Conservation (phyloP, 371 early-diverging fungal species). For the Mucor circinelloides region DNA sequence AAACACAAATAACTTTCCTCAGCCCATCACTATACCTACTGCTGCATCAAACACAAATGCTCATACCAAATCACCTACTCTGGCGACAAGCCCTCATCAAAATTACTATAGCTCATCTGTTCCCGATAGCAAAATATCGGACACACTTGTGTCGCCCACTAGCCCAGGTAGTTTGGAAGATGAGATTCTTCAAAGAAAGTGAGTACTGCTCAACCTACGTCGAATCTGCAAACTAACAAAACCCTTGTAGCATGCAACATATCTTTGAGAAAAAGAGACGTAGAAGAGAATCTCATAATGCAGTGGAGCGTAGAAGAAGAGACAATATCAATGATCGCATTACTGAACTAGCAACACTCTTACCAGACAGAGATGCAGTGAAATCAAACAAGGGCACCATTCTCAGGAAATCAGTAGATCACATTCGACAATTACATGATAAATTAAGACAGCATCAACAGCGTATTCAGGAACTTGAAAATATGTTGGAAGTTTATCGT, state of each 20-base stretch:
- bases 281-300: constrained; percentile 41
- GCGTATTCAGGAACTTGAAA: constrained; percentile 73
- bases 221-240: not conserved
- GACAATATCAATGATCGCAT: constrained; percentile 97
- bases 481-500: constrained; percentile 33
- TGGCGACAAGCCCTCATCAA: constrained; percentile 5
- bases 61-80: not conserved
- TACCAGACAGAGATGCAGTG: constrained; percentile 53
- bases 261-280: constrained; percentile 39
- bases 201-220: constrained; percentile 9
- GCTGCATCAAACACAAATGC: not conserved
- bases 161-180: constrained; percentile 37
- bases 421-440: constrained; percentile 73
- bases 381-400: constrained; percentile 83
- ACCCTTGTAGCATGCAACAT: constrained; percentile 28
- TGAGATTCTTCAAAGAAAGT: constrained; percentile 46
- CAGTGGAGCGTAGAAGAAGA: constrained; percentile 88
- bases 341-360: constrained; percentile 49
- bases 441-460: constrained; percentile 55
- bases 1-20: constrained; percentile 10
- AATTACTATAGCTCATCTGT: not conserved
- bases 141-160: constrained; percentile 26
- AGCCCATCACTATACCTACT: constrained; percentile 2
- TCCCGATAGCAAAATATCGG: constrained; percentile 7
- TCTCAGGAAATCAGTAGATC: constrained; percentile 85